A percentile compares a stretch with the other conserved stretches of the same genome.
These are phyloP conservation scores for Eimeria maxima DNA, from an alignment of 169 alveolate species.

Conservation along the genomic window DNA sequence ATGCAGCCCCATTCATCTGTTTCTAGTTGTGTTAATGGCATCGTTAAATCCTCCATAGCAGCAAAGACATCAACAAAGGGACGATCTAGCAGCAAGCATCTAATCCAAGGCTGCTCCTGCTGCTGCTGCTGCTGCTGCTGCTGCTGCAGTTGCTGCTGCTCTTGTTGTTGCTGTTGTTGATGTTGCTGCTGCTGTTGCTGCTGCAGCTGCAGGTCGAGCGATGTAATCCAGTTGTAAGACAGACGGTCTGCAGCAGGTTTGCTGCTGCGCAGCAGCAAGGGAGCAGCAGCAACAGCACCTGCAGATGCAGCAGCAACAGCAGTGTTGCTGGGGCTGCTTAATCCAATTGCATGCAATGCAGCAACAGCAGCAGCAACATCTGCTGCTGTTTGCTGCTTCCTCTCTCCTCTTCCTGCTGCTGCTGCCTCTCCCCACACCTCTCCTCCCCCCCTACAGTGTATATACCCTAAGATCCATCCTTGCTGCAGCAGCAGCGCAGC, in stretches of 20 bases:
- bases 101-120: conserved; percentile 4
- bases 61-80: conserved; percentile 7
- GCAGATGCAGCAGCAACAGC: conserved; percentile 32
- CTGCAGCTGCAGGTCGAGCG: neutral
- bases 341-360: neutral
- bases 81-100: conserved; percentile 24
- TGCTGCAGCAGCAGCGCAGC: conserved; percentile 57
- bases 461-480: neutral
- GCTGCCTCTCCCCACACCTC: neutral
- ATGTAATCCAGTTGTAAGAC: neutral
- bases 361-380: conserved; percentile 21
- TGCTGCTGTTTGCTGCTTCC: conserved; percentile 16
- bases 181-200: too few relatives aligned
- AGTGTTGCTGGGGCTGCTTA: neutral
- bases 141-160: too few relatives aligned
- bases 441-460: conserved; percentile 13
- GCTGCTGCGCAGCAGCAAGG: conserved; percentile 1
- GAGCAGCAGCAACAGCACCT: conserved; percentile 58
- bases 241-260: neutral
- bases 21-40: conserved; percentile 42
- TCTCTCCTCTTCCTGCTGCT: neutral
- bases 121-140: neutral
- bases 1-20: conserved; percentile 40
- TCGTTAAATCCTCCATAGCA: neutral
- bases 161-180: too few relatives aligned